Evolutionary conservation across 805 yeast species (phyloP).

Genomic region (Candida insectorum): DNA sequence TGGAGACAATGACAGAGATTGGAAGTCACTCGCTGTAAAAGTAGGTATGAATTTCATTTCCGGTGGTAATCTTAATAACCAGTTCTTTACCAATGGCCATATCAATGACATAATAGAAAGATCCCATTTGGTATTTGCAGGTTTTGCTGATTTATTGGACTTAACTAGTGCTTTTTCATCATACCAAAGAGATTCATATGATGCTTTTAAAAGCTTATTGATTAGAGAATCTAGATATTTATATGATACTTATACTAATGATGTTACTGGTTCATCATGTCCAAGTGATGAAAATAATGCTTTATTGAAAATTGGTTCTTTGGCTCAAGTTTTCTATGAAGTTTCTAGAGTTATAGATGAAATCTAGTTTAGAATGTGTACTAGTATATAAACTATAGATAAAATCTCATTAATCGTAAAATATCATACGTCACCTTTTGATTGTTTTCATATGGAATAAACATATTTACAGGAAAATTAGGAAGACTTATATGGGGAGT

Average conservation of each 20-base stretch:
- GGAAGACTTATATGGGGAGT: conserved; percentile 16
- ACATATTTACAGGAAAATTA: conserved; percentile 8
- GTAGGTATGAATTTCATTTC: conserved; percentile 16
- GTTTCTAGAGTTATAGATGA: conserved; percentile 14
- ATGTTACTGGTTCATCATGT: conserved; percentile 6
- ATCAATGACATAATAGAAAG: conserved; percentile 25
- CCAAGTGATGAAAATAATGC: conserved; percentile 10
- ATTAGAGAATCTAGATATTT: conserved; percentile 19
- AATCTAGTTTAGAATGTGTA: conserved; percentile 8
- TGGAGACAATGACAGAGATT: conserved; percentile 12
- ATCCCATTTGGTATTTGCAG: conserved; percentile 22
- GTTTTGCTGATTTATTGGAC: conserved; percentile 21
- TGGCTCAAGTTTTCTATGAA: conserved; percentile 19
- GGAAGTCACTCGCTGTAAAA: conserved; percentile 19
- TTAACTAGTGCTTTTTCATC: conserved; percentile 13
- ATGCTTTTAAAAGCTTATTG: conserved; percentile 14
- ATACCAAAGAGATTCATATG: conserved; percentile 17
- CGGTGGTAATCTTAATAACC: conserved; percentile 15
- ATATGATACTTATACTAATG: conserved; percentile 11
- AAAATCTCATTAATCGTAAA: conserved; percentile 10
- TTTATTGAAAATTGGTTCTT: conserved; percentile 19
- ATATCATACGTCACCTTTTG: conserved; percentile 13
- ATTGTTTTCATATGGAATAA: conserved; percentile 16
- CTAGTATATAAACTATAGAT: conserved; percentile 3
- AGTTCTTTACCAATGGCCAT: conserved; percentile 16